Evolutionary conservation across 176 grass and related monocot species (phyloP).

Genomic region (sorghum (Sorghum bicolor)): Sorghum_bicolor_NCBIv3 NC_012872.2:51164001-51164500

Average conservation of each 20-base stretch:
- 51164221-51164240: conserved; percentile 44
- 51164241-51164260: conserved; percentile 75
- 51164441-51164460: neutral
- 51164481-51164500: neutral
- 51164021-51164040: neutral
- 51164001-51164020: neutral
- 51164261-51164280: conserved; percentile 92
- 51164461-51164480: neutral
- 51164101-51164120: conserved; percentile 51
- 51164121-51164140: conserved; percentile 60
- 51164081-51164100: conserved; percentile 80
- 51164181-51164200: conserved; percentile 30
- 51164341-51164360: conserved; percentile 3
- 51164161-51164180: conserved; percentile 53
- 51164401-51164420: neutral
- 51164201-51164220: conserved; percentile 39
- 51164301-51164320: conserved; percentile 69
- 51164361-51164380: neutral
- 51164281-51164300: conserved; percentile 97
- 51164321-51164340: neutral
- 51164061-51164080: conserved; percentile 96
- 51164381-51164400: neutral
- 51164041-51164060: conserved; percentile 25
- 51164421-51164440: neutral
- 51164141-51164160: conserved; percentile 72